Conservation (phyloP, 148 eudicot species). For the Camellia japonica region DNA sequence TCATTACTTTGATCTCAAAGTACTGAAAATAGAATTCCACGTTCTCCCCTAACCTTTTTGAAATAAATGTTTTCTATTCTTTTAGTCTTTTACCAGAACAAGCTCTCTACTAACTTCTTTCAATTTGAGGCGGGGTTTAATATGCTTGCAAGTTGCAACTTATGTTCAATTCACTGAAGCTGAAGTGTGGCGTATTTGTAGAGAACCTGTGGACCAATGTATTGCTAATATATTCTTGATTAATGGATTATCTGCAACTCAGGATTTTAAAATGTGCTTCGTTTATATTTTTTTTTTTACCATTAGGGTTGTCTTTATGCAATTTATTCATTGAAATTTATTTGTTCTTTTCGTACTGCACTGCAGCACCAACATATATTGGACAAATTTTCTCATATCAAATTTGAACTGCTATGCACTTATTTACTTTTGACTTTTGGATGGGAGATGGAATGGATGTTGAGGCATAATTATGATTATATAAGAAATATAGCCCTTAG, state of each 20-base stretch:
- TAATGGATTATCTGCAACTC: not conserved
- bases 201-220: too few relatives aligned
- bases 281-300: not conserved
- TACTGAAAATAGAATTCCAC: too few relatives aligned
- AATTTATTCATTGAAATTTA: slow-evolving; percentile 1
- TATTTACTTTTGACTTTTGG: too few relatives aligned
- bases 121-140: not conserved
- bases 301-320: slow-evolving; percentile 6
- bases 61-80: too few relatives aligned
- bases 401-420: not conserved
- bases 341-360: not conserved
- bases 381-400: too few relatives aligned
- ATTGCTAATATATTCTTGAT: not conserved
- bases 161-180: too few relatives aligned
- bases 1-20: too few relatives aligned
- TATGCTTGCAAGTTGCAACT: not conserved
- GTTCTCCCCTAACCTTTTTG: too few relatives aligned
- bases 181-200: not conserved
- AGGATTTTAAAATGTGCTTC: not conserved
- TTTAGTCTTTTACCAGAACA: not conserved
- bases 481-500: not conserved
- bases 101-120: not conserved
- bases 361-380: not conserved
- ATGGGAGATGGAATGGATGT: not conserved
- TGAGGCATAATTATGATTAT: not conserved